These are phyloP conservation scores for Ricinus communis DNA, from an alignment of 345 rosid genomes.

Conservation along the genomic window DNA sequence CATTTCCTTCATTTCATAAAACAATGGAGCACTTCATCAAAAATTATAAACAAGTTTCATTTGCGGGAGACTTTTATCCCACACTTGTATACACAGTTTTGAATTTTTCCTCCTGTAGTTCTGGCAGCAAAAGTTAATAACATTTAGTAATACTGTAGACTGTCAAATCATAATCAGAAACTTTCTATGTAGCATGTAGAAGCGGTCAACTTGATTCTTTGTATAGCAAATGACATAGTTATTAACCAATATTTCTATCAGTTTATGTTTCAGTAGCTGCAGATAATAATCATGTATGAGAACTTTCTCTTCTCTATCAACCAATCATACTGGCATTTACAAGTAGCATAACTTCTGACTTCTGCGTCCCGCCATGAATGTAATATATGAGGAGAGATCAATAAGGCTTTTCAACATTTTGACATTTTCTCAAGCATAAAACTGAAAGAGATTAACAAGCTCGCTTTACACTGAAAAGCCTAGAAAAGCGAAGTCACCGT, in stretches of 20 bases:
- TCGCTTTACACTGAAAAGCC: background rate
- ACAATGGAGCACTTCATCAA: background rate
- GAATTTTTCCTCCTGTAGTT: background rate
- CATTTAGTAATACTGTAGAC: background rate
- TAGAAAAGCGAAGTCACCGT: background rate
- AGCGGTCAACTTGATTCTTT: too few species aligned
- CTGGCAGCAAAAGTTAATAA: background rate
- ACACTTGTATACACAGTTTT: background rate
- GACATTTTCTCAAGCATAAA: conserved; percentile 2
- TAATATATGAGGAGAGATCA: background rate
- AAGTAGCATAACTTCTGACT: background rate
- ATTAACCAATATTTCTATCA: background rate
- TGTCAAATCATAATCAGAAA: background rate
- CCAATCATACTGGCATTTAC: background rate
- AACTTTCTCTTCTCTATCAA: background rate
- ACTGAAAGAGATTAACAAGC: background rate
- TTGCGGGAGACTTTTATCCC: background rate
- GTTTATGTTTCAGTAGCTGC: background rate
- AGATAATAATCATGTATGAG: background rate
- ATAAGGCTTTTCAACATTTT: background rate
- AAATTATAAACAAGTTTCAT: background rate
- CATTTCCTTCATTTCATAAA: background rate
- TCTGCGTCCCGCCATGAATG: background rate
- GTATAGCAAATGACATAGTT: background rate
- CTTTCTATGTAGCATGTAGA: too few species aligned